Percentiles rank a stretch among this genome's conserved stretches.
Conservation (phyloP, 2,329 filamentous ascomycete species). For the Aspergillus latus region DNA sequence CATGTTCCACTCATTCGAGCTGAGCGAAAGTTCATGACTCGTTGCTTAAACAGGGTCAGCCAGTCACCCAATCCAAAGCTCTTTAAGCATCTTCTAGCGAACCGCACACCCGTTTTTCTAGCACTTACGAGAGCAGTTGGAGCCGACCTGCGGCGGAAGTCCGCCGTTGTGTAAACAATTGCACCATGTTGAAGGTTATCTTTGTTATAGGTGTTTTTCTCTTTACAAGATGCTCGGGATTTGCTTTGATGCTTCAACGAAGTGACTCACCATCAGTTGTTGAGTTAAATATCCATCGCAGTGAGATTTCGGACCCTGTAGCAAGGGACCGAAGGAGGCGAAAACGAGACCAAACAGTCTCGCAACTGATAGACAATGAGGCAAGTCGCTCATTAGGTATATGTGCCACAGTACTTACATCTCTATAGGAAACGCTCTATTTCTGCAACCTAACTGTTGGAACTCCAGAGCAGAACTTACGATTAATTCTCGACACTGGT, state of each 20-base stretch:
- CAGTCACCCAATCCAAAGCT: not conserved
- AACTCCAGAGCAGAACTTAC: constrained; percentile 56
- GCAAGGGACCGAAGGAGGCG: constrained; percentile 49
- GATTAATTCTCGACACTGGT: constrained; percentile 62
- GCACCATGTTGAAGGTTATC: constrained; percentile 14
- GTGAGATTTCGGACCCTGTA: constrained; percentile 47
- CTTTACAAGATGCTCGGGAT: constrained; percentile 18
- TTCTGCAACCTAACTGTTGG: constrained; percentile 59
- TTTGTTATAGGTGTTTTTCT: constrained; percentile 15
- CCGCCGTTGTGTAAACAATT: not conserved
- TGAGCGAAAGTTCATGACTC: not conserved
- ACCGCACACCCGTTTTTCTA: not conserved
- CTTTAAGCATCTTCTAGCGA: not conserved
- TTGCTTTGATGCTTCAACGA: constrained; percentile 32
- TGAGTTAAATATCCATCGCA: constrained; percentile 52
- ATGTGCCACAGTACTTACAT: constrained; percentile 1
- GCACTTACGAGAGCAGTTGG: not conserved
- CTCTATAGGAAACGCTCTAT: constrained; percentile 53
- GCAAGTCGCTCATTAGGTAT: constrained; percentile 25
- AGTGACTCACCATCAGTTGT: constrained; percentile 48
- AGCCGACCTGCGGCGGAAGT: not conserved
- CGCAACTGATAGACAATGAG: constrained; percentile 55
- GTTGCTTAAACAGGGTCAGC: not conserved
- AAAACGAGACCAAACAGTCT: constrained; percentile 41
- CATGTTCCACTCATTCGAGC: constrained; percentile 1